Evolutionary conservation across 2,329 filamentous ascomycete species (phyloP).

Genomic region (Aspergillus glaucus): DNA sequence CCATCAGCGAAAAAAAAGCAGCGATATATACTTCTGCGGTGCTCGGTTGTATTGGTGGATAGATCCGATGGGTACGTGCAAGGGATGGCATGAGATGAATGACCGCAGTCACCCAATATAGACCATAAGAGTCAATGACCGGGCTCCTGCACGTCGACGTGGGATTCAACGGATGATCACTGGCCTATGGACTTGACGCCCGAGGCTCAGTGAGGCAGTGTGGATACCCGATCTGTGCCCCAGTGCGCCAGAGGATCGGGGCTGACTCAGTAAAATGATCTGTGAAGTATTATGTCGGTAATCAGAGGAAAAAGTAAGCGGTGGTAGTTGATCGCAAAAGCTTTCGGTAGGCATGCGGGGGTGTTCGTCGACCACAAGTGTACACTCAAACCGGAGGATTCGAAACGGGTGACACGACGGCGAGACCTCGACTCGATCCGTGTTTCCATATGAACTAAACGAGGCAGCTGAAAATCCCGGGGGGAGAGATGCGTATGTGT

Average conservation of each 20-base stretch:
- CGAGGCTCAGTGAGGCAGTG: conserved; percentile 16
- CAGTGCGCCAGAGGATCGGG: conserved; percentile 6
- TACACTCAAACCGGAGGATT: neutral
- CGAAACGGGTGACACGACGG: neutral
- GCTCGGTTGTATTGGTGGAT: neutral
- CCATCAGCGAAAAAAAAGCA: neutral
- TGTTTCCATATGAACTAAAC: neutral
- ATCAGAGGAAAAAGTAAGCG: neutral
- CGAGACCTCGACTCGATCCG: neutral
- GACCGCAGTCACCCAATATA: neutral
- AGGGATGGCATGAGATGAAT: neutral
- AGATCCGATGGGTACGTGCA: conserved; percentile 1
- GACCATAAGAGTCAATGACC: too few relatives aligned
- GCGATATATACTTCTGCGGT: neutral
- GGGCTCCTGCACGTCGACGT: conserved; percentile 1
- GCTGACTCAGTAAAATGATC: neutral
- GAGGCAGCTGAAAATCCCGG: neutral
- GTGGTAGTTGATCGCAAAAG: neutral
- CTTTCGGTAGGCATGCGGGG: neutral
- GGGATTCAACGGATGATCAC: conserved; percentile 6
- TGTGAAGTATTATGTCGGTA: too few relatives aligned
- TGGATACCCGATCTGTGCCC: conserved; percentile 8
- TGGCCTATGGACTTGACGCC: conserved; percentile 15
- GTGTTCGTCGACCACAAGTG: neutral
- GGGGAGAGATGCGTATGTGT: neutral